These are phyloP conservation scores for Plasmodium fragile DNA, from an alignment of 169 alveolate species.

Conservation along the genomic window DNA sequence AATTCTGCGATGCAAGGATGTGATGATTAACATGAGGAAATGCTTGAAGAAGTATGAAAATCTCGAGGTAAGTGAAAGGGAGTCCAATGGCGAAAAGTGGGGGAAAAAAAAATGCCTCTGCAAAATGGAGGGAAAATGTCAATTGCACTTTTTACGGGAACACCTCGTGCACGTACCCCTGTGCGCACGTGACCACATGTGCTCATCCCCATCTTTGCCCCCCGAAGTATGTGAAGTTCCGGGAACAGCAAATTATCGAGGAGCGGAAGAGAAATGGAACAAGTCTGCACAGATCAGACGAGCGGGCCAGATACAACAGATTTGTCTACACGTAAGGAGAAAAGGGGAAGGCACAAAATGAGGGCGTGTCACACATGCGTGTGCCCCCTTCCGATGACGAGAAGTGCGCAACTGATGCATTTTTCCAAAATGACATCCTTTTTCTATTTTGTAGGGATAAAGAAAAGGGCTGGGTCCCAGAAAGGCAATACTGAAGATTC, in stretches of 20 bases:
- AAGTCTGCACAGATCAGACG: slow-evolving; percentile 58
- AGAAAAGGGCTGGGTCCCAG: slow-evolving; percentile 58
- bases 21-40: slow-evolving; percentile 62
- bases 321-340: slow-evolving; percentile 35
- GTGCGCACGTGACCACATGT: not conserved
- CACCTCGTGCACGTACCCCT: not conserved
- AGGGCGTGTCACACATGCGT: not conserved
- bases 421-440: not conserved
- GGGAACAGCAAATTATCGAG: slow-evolving; percentile 64
- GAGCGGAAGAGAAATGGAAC: slow-evolving; percentile 67
- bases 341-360: not conserved
- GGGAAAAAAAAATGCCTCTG: no score
- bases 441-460: slow-evolving; percentile 26
- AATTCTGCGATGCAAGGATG: slow-evolving; percentile 69
- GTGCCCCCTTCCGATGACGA: not conserved
- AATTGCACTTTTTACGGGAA: not conserved
- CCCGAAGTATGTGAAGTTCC: slow-evolving; percentile 58
- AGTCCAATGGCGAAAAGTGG: not conserved
- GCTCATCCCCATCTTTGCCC: not conserved
- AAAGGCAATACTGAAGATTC: slow-evolving; percentile 29
- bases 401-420: not conserved
- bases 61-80: slow-evolving; percentile 35
- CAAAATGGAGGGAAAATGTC: not conserved
- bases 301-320: slow-evolving; percentile 73
- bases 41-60: slow-evolving; percentile 71